A percentile compares a stretch with the other conserved stretches of the same genome.
phyloP scores from a whole-genome alignment of 768 basidiomycete genomes.

The Dacryopinax primogenitus region DNA sequence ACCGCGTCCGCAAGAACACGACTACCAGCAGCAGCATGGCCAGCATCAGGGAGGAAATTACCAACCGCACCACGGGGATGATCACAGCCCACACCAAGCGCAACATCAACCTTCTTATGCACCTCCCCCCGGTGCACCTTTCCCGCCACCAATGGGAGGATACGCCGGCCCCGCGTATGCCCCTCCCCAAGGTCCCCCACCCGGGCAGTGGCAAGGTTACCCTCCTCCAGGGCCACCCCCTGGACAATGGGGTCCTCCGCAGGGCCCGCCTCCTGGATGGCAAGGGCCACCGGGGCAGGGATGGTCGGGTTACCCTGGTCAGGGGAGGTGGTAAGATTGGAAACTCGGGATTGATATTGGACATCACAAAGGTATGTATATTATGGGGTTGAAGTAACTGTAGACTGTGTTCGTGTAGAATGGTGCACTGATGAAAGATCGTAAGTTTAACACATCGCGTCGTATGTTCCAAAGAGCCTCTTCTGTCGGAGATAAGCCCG shows the following conservation, averaged over 20 bases:
- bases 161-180: background rate
- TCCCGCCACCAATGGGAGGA: background rate
- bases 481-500: too few relatives aligned
- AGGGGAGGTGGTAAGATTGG: constrained; percentile 17
- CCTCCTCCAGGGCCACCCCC: background rate
- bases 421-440: too few relatives aligned
- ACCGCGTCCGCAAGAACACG: background rate
- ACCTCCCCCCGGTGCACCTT: background rate
- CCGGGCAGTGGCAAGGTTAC: background rate
- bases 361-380: too few relatives aligned
- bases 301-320: constrained; percentile 4
- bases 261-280: background rate
- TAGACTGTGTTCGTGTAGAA: too few relatives aligned
- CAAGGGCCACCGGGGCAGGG: background rate
- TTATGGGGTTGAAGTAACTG: too few relatives aligned
- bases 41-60: background rate
- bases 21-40: background rate
- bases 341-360: too few relatives aligned
- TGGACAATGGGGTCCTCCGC: background rate
- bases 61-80: background rate
- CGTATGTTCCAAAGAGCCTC: too few relatives aligned
- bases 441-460: too few relatives aligned
- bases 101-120: background rate
- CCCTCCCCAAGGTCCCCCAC: background rate
- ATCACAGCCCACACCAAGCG: background rate